Conservation (phyloP, 208 protist genomes). For the Novymonas esmeraldas region DNA sequence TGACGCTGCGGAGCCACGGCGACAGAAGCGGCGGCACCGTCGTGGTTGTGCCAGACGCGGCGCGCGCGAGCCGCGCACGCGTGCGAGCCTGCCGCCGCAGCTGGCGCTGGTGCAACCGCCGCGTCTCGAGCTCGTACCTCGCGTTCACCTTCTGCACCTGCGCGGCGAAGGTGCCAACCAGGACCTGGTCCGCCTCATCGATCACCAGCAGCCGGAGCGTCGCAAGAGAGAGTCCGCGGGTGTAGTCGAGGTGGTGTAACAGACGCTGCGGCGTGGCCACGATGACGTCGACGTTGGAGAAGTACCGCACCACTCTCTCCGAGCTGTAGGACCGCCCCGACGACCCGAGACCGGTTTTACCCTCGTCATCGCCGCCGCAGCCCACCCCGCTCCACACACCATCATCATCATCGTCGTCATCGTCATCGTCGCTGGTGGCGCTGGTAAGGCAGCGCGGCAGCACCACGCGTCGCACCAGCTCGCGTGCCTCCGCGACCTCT, state of each 20-base stretch:
- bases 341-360: not conserved
- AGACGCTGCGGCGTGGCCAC: constrained; percentile 84
- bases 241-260: constrained; percentile 78
- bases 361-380: constrained; percentile 5
- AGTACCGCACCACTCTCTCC: constrained; percentile 39
- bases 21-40: not conserved
- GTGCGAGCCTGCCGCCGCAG: constrained; percentile 14
- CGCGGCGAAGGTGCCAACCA: constrained; percentile 77
- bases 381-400: not conserved
- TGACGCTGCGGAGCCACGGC: constrained; percentile 7
- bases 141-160: constrained; percentile 82
- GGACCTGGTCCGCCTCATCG: constrained; percentile 90
- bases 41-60: not conserved
- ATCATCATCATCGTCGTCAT: not conserved
- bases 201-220: constrained; percentile 82
- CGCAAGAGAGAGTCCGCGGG: constrained; percentile 57
- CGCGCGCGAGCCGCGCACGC: not conserved
- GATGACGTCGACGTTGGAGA: constrained; percentile 80
- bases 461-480: constrained; percentile 54
- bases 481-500: constrained; percentile 43
- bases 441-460: constrained; percentile 24
- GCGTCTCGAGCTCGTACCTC: constrained; percentile 67
- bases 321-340: not conserved
- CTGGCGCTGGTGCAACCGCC: constrained; percentile 19
- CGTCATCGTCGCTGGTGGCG: not conserved